Conservation (phyloP, 1,139 yeast species). For the Taphrina wiesneri region DNA sequence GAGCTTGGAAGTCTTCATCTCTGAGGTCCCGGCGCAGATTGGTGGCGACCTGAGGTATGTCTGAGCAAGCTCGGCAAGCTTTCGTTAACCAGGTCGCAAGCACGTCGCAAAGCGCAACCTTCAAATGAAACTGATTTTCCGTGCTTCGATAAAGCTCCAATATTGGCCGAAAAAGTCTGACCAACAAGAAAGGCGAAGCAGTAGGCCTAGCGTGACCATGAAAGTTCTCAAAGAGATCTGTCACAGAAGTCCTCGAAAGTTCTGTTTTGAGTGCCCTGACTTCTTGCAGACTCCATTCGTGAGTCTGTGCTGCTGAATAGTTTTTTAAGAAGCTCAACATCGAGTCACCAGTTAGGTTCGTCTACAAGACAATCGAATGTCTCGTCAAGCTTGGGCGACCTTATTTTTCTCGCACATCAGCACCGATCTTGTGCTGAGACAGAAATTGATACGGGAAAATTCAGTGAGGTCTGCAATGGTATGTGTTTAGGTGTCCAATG, state of each 20-base stretch:
- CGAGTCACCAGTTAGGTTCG: neutral
- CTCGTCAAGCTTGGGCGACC: no score
- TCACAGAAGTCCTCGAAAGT: neutral
- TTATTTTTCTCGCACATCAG: no score
- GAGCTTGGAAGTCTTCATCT: neutral
- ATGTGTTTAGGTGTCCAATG: no score
- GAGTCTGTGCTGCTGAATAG: no score
- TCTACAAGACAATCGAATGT: neutral
- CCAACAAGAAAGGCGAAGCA: neutral
- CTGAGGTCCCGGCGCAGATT: neutral
- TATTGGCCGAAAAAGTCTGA: slow-evolving; percentile 1
- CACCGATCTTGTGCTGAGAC: no score
- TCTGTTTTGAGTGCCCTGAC: slow-evolving; percentile 2
- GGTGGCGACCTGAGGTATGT: neutral
- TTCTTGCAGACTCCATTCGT: neutral
- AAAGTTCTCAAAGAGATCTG: neutral
- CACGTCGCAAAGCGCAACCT: slow-evolving; percentile 19
- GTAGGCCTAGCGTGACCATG: no score
- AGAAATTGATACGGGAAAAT: no score
- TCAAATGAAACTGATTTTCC: slow-evolving; percentile 1
- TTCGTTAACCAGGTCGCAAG: slow-evolving; percentile 27
- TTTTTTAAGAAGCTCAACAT: neutral
- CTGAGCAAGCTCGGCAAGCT: slow-evolving; percentile 13
- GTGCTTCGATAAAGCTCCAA: neutral
- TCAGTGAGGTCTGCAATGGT: no score